Percentiles rank a stretch among this genome's conserved stretches.
These are phyloP conservation scores for Carex littledalei DNA, from an alignment of 176 grass and related monocot genomes.

Conservation along the genomic window DNA sequence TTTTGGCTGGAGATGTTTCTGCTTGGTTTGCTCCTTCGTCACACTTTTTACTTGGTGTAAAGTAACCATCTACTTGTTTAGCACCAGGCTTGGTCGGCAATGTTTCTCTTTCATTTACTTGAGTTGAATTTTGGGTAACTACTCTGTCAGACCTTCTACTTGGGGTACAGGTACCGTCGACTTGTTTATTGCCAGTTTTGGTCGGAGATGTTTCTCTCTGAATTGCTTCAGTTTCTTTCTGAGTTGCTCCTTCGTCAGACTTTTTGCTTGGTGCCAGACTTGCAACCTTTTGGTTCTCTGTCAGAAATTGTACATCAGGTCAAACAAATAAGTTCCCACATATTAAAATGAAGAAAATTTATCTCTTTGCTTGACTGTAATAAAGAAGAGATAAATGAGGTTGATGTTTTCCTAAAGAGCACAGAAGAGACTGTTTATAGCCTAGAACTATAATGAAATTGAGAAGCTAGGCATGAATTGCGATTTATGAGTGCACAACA, in stretches of 20 bases:
- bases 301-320: background rate
- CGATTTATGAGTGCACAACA: background rate
- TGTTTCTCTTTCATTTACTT: slow-evolving; percentile 8
- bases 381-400: background rate
- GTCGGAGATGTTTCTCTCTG: background rate
- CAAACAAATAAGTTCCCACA: background rate
- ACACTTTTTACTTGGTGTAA: background rate
- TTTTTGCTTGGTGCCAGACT: background rate
- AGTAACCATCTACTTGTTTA: background rate
- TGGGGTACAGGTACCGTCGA: background rate
- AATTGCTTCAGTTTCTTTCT: background rate
- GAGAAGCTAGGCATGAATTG: background rate
- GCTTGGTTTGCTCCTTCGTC: background rate
- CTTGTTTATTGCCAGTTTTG: slow-evolving; percentile 20
- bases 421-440: background rate
- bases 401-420: background rate
- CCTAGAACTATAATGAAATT: background rate
- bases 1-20: background rate
- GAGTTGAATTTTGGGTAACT: background rate
- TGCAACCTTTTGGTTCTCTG: background rate
- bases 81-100: background rate
- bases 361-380: background rate
- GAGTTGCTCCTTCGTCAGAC: background rate
- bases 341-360: background rate
- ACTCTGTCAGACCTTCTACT: slow-evolving; percentile 5